Percentiles rank a stretch among this genome's conserved stretches.
Evolutionary conservation across 495 filamentous ascomycete species (phyloP).

Genomic region (Alectoria sarmentosa): DNA sequence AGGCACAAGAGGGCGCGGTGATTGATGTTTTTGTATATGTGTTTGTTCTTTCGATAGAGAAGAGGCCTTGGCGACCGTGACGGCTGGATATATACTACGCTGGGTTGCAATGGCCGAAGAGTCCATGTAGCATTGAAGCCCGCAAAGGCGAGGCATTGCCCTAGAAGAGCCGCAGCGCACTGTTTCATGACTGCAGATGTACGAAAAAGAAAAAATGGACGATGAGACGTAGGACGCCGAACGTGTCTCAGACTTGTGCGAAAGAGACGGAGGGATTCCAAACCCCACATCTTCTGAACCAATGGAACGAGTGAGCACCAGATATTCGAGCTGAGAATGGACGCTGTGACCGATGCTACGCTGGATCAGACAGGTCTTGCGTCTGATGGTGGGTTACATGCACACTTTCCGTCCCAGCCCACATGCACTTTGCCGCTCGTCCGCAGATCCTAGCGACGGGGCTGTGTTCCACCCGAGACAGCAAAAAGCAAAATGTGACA

Average conservation of each 20-base stretch:
- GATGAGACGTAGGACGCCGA: background rate
- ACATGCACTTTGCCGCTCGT: conserved; percentile 1
- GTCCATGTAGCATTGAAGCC: background rate
- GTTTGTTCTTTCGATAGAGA: background rate
- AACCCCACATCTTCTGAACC: background rate
- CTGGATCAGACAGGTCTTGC: background rate
- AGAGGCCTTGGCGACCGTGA: background rate
- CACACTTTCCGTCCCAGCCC: background rate
- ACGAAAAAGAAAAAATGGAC: background rate
- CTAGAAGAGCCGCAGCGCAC: background rate
- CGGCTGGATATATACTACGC: background rate
- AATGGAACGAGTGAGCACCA: background rate
- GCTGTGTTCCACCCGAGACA: background rate
- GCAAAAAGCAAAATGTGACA: no score
- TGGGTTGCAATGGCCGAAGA: background rate
- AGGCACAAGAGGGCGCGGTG: background rate
- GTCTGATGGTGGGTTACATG: background rate
- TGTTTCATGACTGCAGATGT: background rate
- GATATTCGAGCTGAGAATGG: background rate
- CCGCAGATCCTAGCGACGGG: background rate
- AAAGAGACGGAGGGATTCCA: background rate
- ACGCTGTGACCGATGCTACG: background rate
- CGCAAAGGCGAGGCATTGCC: background rate
- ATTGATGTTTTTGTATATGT: background rate
- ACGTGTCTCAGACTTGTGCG: background rate